Conservation (phyloP, 2,329 filamentous ascomycete species). For the Aureobasidium sp. region DNA sequence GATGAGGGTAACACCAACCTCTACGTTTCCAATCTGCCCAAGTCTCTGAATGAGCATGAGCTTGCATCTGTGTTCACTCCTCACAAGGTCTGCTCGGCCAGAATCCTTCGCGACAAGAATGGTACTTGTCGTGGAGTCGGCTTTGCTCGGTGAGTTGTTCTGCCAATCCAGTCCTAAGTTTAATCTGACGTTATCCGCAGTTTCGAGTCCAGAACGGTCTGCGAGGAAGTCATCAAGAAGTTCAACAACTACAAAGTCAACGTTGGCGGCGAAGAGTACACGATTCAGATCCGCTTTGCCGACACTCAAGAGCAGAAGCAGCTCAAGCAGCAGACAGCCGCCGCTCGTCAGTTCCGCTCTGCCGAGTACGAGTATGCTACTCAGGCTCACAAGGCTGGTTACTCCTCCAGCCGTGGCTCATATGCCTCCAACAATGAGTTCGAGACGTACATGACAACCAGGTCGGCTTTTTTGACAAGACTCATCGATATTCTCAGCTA, state of each 20-base stretch:
- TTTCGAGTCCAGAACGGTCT: constrained; percentile 82
- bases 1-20: constrained; percentile 88
- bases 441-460: constrained; percentile 29
- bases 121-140: constrained; percentile 95
- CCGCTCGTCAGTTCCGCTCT: constrained; percentile 89
- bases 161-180: neutral
- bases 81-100: constrained; percentile 82
- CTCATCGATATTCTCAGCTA: neutral
- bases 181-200: constrained; percentile 41
- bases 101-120: constrained; percentile 85
- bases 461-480: constrained; percentile 7
- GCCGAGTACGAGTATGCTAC: constrained; percentile 65
- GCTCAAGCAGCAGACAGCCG: constrained; percentile 90
- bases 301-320: constrained; percentile 96
- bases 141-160: constrained; percentile 71
- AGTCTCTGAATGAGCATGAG: constrained; percentile 82
- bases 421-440: constrained; percentile 30
- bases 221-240: constrained; percentile 78
- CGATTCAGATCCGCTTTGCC: constrained; percentile 90
- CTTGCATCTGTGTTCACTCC: constrained; percentile 71
- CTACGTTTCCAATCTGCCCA: constrained; percentile 95
- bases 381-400: constrained; percentile 27
- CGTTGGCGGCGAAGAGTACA: constrained; percentile 64
- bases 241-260: constrained; percentile 64
- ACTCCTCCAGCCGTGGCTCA: constrained; percentile 8